phyloP scores from a whole-genome alignment of 371 early-diverging fungal species.

The Syncephalastrum sp. region DNA sequence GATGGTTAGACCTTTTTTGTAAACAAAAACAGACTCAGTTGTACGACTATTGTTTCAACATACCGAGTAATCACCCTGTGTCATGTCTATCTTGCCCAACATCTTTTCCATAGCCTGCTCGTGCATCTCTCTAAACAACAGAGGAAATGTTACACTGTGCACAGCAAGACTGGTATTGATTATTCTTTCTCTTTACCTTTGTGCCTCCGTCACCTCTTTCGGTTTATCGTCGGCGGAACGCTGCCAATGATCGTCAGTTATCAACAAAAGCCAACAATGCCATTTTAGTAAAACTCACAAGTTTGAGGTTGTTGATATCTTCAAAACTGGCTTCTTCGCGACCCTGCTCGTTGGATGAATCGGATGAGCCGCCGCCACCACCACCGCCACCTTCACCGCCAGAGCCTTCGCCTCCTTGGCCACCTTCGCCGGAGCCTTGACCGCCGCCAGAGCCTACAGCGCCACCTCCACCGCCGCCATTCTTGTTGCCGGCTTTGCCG shows the following conservation, averaged over 20 bases:
- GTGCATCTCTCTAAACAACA: conserved; percentile 56
- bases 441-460: conserved; percentile 29
- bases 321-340: conserved; percentile 63
- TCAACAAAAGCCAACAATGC: conserved; percentile 2
- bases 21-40: not conserved
- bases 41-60: not conserved
- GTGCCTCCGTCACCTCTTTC: conserved; percentile 53
- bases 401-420: conserved; percentile 26
- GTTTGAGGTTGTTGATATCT: conserved; percentile 59
- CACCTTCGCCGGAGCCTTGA: conserved; percentile 25
- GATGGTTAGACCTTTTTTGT: conserved; percentile 1
- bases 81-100: conserved; percentile 68
- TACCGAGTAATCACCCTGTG: conserved; percentile 64
- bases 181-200: conserved; percentile 37
- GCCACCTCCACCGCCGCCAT: conserved; percentile 33
- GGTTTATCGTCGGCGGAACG: conserved; percentile 48
- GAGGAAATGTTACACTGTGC: conserved; percentile 5
- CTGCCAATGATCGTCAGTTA: conserved; percentile 15
- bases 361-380: conserved; percentile 44
- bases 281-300: conserved; percentile 42
- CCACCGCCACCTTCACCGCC: conserved; percentile 33
- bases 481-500: conserved; percentile 22
- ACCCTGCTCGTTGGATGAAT: conserved; percentile 56
- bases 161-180: not conserved
- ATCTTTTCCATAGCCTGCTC: conserved; percentile 67